Evolutionary conservation across 2,329 filamentous ascomycete genomes (phyloP).

Genomic region (Beauveria asiatica): DNA sequence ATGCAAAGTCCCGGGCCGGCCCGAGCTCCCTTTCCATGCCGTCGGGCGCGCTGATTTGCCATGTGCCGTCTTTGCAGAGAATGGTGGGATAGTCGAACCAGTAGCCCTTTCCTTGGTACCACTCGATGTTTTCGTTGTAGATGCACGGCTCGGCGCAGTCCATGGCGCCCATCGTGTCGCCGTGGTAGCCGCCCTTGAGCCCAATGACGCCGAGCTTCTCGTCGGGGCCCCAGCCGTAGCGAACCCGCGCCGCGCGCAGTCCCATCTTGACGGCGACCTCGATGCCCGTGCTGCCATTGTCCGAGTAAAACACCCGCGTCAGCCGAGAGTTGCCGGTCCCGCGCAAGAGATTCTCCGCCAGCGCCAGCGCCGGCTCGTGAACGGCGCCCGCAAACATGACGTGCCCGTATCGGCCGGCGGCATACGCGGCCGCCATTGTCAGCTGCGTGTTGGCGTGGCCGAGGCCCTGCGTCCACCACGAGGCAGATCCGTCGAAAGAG

Average conservation of each 20-base stretch:
- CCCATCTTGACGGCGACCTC: conserved; percentile 85
- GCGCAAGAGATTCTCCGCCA: conserved; percentile 57
- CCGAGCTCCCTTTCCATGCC: conserved; percentile 39
- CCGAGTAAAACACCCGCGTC: conserved; percentile 68
- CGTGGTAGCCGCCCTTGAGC: conserved; percentile 74
- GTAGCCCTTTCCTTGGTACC: conserved; percentile 69
- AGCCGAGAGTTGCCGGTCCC: conserved; percentile 56
- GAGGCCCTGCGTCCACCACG: conserved; percentile 87
- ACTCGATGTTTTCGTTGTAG: conserved; percentile 77
- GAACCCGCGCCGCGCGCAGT: conserved; percentile 55
- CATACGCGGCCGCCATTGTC: conserved; percentile 68
- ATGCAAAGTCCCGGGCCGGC: conserved; percentile 32
- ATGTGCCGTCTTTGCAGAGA: conserved; percentile 55
- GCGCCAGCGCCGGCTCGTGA: conserved; percentile 65
- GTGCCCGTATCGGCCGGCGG: conserved; percentile 76
- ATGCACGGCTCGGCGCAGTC: conserved; percentile 70
- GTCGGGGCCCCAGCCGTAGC: conserved; percentile 56
- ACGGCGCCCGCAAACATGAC: conserved; percentile 79
- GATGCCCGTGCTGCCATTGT: conserved; percentile 75
- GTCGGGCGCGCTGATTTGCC: conserved; percentile 52
- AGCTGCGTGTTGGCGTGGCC: conserved; percentile 69
- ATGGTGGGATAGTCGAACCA: conserved; percentile 78
- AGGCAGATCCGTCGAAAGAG: conserved; percentile 76
- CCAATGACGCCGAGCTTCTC: conserved; percentile 61
- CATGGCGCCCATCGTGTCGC: conserved; percentile 84